These are phyloP conservation scores for Pseudoturritis turrita DNA, from an alignment of 345 rosid species.

Conservation along the genomic window DNA sequence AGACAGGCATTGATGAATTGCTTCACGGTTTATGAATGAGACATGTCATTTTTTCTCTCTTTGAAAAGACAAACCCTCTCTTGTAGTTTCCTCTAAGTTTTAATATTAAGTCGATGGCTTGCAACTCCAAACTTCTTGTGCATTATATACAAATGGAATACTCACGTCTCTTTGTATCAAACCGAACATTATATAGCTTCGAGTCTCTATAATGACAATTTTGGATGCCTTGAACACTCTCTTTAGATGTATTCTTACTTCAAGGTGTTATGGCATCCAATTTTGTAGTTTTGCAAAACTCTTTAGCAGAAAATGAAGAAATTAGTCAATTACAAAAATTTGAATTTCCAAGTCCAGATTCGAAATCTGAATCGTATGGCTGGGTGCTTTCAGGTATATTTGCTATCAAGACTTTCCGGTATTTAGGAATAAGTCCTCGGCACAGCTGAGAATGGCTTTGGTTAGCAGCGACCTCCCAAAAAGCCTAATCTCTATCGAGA, in stretches of 20 bases:
- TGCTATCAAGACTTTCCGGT: too few species aligned
- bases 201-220: too few species aligned
- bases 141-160: not conserved
- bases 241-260: too few species aligned
- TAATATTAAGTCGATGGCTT: not conserved
- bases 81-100: conserved; percentile 10
- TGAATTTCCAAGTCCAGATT: too few species aligned
- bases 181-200: not conserved
- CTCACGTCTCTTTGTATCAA: not conserved
- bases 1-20: not conserved
- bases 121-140: not conserved
- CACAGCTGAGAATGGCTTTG: not conserved
- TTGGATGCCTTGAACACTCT: too few species aligned
- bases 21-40: not conserved
- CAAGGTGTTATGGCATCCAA: too few species aligned
- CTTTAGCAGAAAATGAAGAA: too few species aligned
- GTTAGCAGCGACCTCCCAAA: not conserved
- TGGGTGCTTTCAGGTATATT: too few species aligned
- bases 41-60: not conserved
- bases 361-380: too few species aligned
- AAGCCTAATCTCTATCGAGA: not conserved
- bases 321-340: too few species aligned
- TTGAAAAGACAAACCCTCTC: not conserved
- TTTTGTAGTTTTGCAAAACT: too few species aligned
- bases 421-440: not conserved